A percentile compares a stretch with the other conserved stretches of the same genome.
These are phyloP conservation scores for Chaetomium strumarium DNA, from an alignment of 2,329 filamentous ascomycete species.

Conservation along the genomic window DNA sequence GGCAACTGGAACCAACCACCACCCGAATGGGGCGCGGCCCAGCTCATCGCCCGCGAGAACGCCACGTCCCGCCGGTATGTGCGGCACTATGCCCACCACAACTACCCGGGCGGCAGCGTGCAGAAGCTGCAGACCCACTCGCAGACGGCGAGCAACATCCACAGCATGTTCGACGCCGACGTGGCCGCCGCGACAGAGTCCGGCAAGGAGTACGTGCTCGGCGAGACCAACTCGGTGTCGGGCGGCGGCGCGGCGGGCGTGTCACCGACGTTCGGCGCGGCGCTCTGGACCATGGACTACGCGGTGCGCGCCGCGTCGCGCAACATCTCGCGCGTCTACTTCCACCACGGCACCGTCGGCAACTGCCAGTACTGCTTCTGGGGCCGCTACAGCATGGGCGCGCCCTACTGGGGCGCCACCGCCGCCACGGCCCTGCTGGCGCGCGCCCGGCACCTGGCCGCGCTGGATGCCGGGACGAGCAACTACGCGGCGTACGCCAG, in stretches of 20 bases:
- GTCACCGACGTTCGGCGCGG: conserved; percentile 42
- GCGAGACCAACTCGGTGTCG: conserved; percentile 45
- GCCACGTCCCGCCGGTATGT: conserved; percentile 34
- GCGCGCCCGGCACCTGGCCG: conserved; percentile 37
- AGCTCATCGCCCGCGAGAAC: conserved; percentile 35
- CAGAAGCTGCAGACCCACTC: conserved; percentile 41
- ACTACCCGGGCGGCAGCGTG: conserved; percentile 42
- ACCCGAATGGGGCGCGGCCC: conserved; percentile 34
- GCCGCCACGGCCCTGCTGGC: conserved; percentile 42
- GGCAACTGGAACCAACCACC: conserved; percentile 36
- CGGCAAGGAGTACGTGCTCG: conserved; percentile 42
- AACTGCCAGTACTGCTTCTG: conserved; percentile 47
- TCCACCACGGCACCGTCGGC: conserved; percentile 48
- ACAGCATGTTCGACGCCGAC: conserved; percentile 35
- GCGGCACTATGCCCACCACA: conserved; percentile 41
- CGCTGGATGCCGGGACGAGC: conserved; percentile 38
- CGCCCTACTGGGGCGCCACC: conserved; percentile 48
- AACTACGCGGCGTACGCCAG: conserved; percentile 43
- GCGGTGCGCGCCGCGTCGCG: conserved; percentile 31
- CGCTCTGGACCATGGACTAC: conserved; percentile 48
- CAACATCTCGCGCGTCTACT: conserved; percentile 40
- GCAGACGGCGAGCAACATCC: conserved; percentile 35
- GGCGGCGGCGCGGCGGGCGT: conserved; percentile 36
- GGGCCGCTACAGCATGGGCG: conserved; percentile 43
- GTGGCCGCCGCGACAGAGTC: conserved; percentile 32